Conservation (phyloP, 768 basidiomycete species). For the Kwoniella botswanensis region DNA sequence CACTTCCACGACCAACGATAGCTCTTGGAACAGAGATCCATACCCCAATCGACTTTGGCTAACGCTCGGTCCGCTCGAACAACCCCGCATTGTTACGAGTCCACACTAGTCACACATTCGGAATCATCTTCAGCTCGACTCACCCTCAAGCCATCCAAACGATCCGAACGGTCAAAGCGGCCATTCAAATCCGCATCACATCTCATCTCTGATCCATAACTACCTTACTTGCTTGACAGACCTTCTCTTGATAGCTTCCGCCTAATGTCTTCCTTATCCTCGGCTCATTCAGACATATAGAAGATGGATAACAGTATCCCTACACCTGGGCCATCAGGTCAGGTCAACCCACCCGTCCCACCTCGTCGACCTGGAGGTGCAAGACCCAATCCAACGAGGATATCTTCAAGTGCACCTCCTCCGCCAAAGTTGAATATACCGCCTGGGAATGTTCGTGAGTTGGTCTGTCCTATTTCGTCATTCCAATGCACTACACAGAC, state of each 20-base stretch:
- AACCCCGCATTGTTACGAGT: slow-evolving; percentile 1
- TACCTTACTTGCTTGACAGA: too few species aligned
- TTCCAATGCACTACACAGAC: too few species aligned
- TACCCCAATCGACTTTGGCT: too few species aligned
- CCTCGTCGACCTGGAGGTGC: slow-evolving; percentile 46
- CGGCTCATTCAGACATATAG: not conserved
- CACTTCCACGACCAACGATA: too few species aligned
- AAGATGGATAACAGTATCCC: not conserved
- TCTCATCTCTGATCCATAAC: not conserved
- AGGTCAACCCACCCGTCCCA: slow-evolving; percentile 2
- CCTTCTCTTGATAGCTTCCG: not conserved
- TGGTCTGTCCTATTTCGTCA: not conserved
- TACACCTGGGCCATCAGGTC: not conserved
- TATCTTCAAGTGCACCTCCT: slow-evolving; percentile 10
- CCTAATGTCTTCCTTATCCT: not conserved
- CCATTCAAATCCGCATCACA: not conserved
- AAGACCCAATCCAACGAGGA: slow-evolving; percentile 33
- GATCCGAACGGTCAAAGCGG: not conserved
- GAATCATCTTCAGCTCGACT: not conserved
- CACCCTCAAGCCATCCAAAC: not conserved
- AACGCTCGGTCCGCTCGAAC: slow-evolving; percentile 3
- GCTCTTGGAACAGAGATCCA: too few species aligned
- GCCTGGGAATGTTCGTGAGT: slow-evolving; percentile 57
- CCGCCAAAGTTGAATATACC: slow-evolving; percentile 55
- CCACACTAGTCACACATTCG: not conserved